phyloP scores from a whole-genome alignment of 805 yeast species.

The Teunomyces atbi region DNA sequence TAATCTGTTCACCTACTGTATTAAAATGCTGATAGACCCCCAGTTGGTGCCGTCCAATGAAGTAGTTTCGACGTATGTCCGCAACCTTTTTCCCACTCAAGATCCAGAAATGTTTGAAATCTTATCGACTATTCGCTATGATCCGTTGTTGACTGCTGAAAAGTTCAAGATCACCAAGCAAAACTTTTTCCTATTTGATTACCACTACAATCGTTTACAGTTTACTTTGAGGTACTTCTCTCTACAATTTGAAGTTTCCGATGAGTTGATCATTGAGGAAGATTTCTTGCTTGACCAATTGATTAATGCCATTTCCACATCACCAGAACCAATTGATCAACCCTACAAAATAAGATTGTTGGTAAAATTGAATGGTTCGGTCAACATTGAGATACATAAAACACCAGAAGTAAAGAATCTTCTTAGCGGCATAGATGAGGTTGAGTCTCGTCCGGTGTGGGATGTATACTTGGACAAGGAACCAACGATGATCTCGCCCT shows the following conservation, averaged over 20 bases:
- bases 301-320: conserved; percentile 22
- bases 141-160: conserved; percentile 50
- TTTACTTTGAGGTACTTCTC: conserved; percentile 53
- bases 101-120: conserved; percentile 47
- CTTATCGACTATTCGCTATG: conserved; percentile 73
- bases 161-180: conserved; percentile 20
- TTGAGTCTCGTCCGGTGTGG: conserved; percentile 34
- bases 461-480: conserved; percentile 59
- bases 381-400: conserved; percentile 32
- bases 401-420: conserved; percentile 25
- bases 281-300: conserved; percentile 39
- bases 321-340: conserved; percentile 17
- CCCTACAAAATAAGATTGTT: conserved; percentile 37
- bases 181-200: conserved; percentile 60
- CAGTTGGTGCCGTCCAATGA: not conserved
- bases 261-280: conserved; percentile 42
- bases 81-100: conserved; percentile 7
- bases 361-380: conserved; percentile 26
- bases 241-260: conserved; percentile 32
- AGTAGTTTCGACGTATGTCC: conserved; percentile 6
- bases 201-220: conserved; percentile 61
- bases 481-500: conserved; percentile 59
- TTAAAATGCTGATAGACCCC: not conserved
- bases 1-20: not conserved
- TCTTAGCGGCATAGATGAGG: conserved; percentile 24